Evolutionary conservation across 306 rosid species (phyloP), one percentile per base, ranked within the genome.

Genomic region (Sicyos baderoa): DNA sequence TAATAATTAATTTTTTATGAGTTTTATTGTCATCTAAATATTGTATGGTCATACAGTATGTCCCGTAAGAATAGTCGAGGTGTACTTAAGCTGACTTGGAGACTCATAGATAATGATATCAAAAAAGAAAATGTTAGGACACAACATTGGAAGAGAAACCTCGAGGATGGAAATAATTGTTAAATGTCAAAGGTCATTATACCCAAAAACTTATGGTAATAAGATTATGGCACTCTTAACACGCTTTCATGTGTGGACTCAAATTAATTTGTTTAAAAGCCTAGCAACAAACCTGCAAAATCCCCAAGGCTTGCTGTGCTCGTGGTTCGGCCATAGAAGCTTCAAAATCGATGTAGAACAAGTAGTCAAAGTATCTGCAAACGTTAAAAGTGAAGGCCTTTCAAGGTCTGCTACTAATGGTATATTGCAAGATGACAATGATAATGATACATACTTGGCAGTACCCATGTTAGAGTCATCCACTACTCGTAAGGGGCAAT

Each of bases 301-400:
- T 88, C 67, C 77, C 90, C 80, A 91, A 75, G 73, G 91, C 96
- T 74, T 54, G 71, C 70, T 89, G 97, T 18, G 95, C 87, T 9
- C 90, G 90, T 37, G 89, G 79, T 72, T 91, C 96, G 10, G 97
- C 95, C 95, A 91, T 84, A 2, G 96, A 91, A 68, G 96, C 97
- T 79, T 91, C 95, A 79, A 91, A 84, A 73, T 91, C 97, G 12
- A 89, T 80, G 75, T 84, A 89, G 74, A 91, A 91, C 50, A 89
- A 84, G 86, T 87, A 87, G 82, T 91, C 96, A 42, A 91, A 91
- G 63, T 86, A 87, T 80, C 97, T 91, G 89, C 68, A 32, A 80
- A 73, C 60, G 77, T 23, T 57, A 66, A 75, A 42, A 44, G 22
- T 7, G 53, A 44, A 9, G 69, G 27, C 19, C 14, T n/a, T 16